Percentiles rank a stretch among this genome's conserved stretches.
These are phyloP conservation scores for Tolypocladium endophyticum DNA, from an alignment of 2,329 filamentous ascomycete genomes.

Conservation along the genomic window DNA sequence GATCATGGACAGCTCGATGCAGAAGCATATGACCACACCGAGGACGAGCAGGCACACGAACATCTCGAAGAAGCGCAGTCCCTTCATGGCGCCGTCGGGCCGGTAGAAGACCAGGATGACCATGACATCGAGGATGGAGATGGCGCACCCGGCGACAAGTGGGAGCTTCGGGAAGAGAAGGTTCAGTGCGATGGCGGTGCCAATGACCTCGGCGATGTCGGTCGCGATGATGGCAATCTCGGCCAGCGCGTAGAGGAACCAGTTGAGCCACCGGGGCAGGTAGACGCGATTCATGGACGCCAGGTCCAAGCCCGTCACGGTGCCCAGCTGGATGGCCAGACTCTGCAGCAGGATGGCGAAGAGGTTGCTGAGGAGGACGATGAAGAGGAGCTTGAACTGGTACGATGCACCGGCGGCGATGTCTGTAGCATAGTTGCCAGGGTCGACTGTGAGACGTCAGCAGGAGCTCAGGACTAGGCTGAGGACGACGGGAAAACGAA, in stretches of 20 bases:
- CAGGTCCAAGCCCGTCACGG: constrained; percentile 57
- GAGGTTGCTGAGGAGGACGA: constrained; percentile 58
- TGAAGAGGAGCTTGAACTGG: constrained; percentile 55
- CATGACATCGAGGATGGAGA: constrained; percentile 59
- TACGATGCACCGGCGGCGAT: constrained; percentile 58
- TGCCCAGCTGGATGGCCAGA: constrained; percentile 58
- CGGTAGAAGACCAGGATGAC: constrained; percentile 57
- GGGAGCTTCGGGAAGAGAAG: constrained; percentile 53
- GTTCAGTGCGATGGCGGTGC: constrained; percentile 60
- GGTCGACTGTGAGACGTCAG: constrained; percentile 31
- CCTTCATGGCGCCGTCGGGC: constrained; percentile 46
- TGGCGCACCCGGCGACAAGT: constrained; percentile 55
- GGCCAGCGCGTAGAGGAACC: constrained; percentile 49
- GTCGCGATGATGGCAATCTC: constrained; percentile 62
- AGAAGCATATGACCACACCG: constrained; percentile 62
- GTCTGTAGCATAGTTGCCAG: constrained; percentile 61
- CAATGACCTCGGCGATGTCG: constrained; percentile 63
- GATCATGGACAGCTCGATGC: constrained; percentile 57
- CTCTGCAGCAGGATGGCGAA: constrained; percentile 63
- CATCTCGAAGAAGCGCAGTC: constrained; percentile 51
- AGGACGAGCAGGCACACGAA: constrained; percentile 54
- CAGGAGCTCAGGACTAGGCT: neutral
- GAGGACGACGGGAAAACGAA: constrained; percentile 16
- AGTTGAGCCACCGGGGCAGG: constrained; percentile 55
- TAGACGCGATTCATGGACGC: constrained; percentile 56